Percentiles rank a stretch among this genome's conserved stretches.
Evolutionary conservation across 208 protist genomes (phyloP).

Genomic region (Acanthamoeba divionensis): DNA sequence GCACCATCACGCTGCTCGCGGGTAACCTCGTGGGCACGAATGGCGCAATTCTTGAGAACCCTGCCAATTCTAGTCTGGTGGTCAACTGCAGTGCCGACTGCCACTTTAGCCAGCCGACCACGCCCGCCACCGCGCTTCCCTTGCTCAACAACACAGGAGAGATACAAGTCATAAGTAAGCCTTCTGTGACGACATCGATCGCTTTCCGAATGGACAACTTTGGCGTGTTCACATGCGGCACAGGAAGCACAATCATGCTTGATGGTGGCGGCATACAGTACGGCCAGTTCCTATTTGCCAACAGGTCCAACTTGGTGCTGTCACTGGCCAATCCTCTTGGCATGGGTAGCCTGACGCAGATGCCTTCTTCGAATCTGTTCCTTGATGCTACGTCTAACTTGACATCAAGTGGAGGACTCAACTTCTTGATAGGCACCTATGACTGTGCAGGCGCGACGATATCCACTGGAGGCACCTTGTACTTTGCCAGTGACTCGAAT

Average conservation of each 20-base stretch:
- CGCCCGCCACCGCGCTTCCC: neutral
- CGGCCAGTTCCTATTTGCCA: neutral
- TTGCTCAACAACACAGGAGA: neutral
- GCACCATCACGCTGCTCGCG: neutral
- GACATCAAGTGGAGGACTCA: neutral
- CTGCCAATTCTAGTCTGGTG: neutral
- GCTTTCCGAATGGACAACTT: conserved; percentile 11
- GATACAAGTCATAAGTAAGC: neutral
- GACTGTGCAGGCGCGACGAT: neutral
- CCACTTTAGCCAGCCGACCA: neutral
- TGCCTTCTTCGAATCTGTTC: neutral
- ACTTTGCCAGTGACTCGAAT: neutral
- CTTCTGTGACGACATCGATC: neutral
- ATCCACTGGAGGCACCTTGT: neutral
- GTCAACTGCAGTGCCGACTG: neutral
- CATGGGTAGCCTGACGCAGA: conserved; percentile 12
- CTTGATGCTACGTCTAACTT: conserved; percentile 33
- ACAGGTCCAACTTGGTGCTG: neutral
- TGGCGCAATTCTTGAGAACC: neutral
- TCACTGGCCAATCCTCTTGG: conserved; percentile 3
- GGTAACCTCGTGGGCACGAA: neutral
- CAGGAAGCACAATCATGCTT: neutral
- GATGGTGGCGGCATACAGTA: conserved; percentile 24
- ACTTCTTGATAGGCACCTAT: conserved; percentile 19
- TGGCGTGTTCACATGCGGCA: neutral